Conservation (phyloP, 495 filamentous ascomycete genomes). For the Penicillium mononematosum region DNA sequence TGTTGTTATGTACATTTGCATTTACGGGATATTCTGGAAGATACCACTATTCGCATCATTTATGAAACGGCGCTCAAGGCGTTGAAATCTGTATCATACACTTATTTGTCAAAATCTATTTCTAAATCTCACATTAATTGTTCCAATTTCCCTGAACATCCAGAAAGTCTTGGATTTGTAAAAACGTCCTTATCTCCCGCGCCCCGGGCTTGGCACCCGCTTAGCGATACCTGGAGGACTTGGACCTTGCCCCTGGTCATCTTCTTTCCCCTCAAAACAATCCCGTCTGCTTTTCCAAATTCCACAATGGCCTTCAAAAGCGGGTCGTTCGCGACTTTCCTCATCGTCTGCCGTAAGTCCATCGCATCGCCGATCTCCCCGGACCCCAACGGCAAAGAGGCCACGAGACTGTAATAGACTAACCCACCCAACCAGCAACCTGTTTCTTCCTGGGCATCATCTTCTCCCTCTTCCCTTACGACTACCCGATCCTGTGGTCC, state of each 20-base stretch:
- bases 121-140: not conserved
- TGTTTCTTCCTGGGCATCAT: conserved; percentile 98
- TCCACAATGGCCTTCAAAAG: conserved; percentile 41
- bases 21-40: conserved; percentile 30
- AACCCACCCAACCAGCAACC: conserved; percentile 55
- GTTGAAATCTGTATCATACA: conserved; percentile 23
- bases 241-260: conserved; percentile 17
- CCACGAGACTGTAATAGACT: conserved; percentile 11
- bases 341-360: conserved; percentile 87
- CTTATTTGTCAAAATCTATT: not conserved
- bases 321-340: conserved; percentile 82
- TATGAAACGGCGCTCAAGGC: conserved; percentile 20
- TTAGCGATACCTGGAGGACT: conserved; percentile 21
- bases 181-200: conserved; percentile 17
- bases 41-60: conserved; percentile 37
- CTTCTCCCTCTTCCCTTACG: conserved; percentile 96
- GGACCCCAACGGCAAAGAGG: conserved; percentile 13
- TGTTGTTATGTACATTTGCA: conserved; percentile 24
- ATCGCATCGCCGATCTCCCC: not conserved
- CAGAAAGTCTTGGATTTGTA: not conserved
- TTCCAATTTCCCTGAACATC: not conserved
- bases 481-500: conserved; percentile 96
- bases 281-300: conserved; percentile 1
- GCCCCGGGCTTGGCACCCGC: conserved; percentile 24
- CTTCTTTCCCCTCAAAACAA: conserved; percentile 10